Evolutionary conservation across 2,329 filamentous ascomycete genomes (phyloP).

Genomic region (Dendryphion nanum): DNA sequence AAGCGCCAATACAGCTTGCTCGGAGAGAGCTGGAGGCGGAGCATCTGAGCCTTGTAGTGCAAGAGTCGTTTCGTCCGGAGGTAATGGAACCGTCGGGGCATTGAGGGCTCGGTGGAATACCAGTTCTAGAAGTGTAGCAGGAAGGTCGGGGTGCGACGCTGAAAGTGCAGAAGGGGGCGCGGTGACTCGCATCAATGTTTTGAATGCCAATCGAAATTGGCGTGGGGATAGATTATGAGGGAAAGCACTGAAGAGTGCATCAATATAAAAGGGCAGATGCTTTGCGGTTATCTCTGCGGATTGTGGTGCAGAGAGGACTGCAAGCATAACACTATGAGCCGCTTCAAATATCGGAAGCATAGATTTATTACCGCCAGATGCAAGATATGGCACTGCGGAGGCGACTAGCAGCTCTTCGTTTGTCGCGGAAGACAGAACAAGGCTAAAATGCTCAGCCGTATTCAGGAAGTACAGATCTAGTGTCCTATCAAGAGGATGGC

Average conservation of each 20-base stretch:
- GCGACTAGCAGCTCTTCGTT: slow-evolving; percentile 73
- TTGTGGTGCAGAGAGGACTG: slow-evolving; percentile 76
- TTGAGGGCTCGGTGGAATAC: slow-evolving; percentile 63
- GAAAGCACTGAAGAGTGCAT: slow-evolving; percentile 76
- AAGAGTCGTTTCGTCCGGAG: slow-evolving; percentile 39
- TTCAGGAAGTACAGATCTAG: slow-evolving; percentile 90
- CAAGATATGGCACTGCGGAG: slow-evolving; percentile 72
- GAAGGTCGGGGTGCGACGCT: slow-evolving; percentile 71
- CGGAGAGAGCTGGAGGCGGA: slow-evolving; percentile 56
- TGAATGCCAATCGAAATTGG: slow-evolving; percentile 87
- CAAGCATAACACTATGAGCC: slow-evolving; percentile 77
- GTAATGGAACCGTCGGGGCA: slow-evolving; percentile 48
- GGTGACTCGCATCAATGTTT: slow-evolving; percentile 77
- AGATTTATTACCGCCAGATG: slow-evolving; percentile 55
- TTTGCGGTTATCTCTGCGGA: slow-evolving; percentile 68
- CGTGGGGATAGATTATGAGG: slow-evolving; percentile 74
- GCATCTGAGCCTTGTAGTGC: slow-evolving; percentile 35
- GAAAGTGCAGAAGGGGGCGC: slow-evolving; percentile 76
- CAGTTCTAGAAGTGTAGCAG: slow-evolving; percentile 78
- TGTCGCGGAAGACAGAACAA: slow-evolving; percentile 63
- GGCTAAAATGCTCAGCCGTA: slow-evolving; percentile 76
- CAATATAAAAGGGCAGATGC: slow-evolving; percentile 79
- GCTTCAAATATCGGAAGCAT: slow-evolving; percentile 79
- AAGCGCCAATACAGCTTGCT: slow-evolving; percentile 74
- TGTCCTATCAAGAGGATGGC: slow-evolving; percentile 65